Evolutionary conservation across 192 early-diverging fungal species (phyloP).

Genomic region (Backusella circina): DNA sequence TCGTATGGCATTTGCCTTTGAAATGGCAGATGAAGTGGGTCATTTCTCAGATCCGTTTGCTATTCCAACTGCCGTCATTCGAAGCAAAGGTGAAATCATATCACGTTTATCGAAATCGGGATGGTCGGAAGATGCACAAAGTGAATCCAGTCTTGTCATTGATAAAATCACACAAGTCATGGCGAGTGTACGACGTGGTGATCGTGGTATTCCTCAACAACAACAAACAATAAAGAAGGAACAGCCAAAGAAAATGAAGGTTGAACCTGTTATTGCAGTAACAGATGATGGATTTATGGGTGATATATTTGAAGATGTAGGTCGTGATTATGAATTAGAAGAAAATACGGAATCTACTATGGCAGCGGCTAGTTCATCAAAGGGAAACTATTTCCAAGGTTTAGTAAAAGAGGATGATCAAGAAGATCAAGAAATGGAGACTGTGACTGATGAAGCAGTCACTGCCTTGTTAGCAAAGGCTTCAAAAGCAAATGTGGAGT

Average conservation of each 20-base stretch:
- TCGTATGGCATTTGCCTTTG: slow-evolving; percentile 73
- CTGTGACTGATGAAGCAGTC: background rate
- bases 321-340: slow-evolving; percentile 71
- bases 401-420: slow-evolving; percentile 18
- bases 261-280: background rate
- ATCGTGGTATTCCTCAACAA: slow-evolving; percentile 6
- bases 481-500: background rate
- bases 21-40: slow-evolving; percentile 47
- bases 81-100: slow-evolving; percentile 70
- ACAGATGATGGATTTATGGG: slow-evolving; percentile 25
- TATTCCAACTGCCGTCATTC: slow-evolving; percentile 68
- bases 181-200: slow-evolving; percentile 40
- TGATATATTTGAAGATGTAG: slow-evolving; percentile 88
- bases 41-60: slow-evolving; percentile 46
- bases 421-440: slow-evolving; percentile 16
- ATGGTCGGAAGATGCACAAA: slow-evolving; percentile 37
- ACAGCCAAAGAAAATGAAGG: slow-evolving; percentile 32
- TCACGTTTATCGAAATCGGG: slow-evolving; percentile 23
- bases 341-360: slow-evolving; percentile 1
- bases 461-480: slow-evolving; percentile 1
- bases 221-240: slow-evolving; percentile 17
- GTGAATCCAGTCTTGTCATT: slow-evolving; percentile 66
- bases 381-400: slow-evolving; percentile 28
- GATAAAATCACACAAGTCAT: slow-evolving; percentile 68
- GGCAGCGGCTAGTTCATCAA: background rate